phyloP scores from a whole-genome alignment of 2,329 filamentous ascomycete species.

The Colletotrichum magnum region DNA sequence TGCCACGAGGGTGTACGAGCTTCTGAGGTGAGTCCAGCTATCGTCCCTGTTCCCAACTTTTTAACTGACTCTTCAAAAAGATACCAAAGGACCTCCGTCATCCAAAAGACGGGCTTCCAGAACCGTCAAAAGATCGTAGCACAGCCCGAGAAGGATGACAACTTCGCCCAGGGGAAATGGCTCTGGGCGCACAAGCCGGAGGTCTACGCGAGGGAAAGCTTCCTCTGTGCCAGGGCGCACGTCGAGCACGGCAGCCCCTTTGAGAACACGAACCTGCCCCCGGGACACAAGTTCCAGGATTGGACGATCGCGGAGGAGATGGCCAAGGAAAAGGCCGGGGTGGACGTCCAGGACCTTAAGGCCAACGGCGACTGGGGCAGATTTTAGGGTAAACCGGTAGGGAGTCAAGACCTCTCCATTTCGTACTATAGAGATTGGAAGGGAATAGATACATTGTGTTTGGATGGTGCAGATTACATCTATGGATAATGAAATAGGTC shows the following conservation, averaged over 20 bases:
- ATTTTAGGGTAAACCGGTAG: too few species aligned
- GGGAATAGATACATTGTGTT: too few species aligned
- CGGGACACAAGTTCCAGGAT: background rate
- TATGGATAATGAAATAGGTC: too few species aligned
- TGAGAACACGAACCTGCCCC: slow-evolving; percentile 1
- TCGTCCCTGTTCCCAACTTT: background rate
- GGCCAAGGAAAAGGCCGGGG: slow-evolving; percentile 6
- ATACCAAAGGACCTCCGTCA: background rate
- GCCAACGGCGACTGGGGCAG: background rate
- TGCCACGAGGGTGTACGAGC: background rate
- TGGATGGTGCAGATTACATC: too few species aligned
- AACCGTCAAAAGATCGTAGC: background rate
- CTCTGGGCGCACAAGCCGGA: slow-evolving; percentile 7
- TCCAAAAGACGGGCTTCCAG: background rate
- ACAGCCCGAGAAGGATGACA: background rate
- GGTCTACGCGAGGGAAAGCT: background rate
- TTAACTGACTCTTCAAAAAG: background rate
- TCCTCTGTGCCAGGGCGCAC: background rate
- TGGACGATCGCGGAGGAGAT: slow-evolving; percentile 8
- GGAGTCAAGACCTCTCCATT: too few species aligned
- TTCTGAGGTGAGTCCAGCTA: background rate
- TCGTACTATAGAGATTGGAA: too few species aligned
- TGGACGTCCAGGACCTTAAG: background rate
- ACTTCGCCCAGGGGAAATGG: slow-evolving; percentile 5
- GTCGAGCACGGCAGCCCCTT: background rate